A percentile compares a stretch with the other conserved stretches of the same genome.
Evolutionary conservation across 2,329 filamentous ascomycete species (phyloP).

Genomic region (Daldinia eschscholtzii): DNA sequence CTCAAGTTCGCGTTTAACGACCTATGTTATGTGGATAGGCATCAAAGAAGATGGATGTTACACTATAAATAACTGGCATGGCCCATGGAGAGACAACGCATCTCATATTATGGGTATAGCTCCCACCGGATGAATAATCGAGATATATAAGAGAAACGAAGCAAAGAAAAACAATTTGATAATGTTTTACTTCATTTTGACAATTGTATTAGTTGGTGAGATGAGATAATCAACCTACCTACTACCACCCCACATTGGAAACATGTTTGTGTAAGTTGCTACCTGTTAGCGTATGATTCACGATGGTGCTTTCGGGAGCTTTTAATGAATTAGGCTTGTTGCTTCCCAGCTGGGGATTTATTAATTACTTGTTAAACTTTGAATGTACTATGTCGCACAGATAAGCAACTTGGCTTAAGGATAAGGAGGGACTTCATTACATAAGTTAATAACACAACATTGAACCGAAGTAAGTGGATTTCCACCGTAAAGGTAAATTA

Average conservation of each 20-base stretch:
- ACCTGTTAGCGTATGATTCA: constrained; percentile 19
- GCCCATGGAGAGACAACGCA: constrained; percentile 17
- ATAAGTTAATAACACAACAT: constrained; percentile 5
- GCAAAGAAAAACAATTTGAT: constrained; percentile 7
- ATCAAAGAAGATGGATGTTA: constrained; percentile 19
- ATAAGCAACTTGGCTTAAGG: constrained; percentile 7
- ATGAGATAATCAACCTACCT: constrained; percentile 19
- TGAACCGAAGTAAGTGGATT: too few species aligned
- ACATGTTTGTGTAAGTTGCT: constrained; percentile 17
- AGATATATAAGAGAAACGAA: constrained; percentile 20
- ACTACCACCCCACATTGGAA: constrained; percentile 19
- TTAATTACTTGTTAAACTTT: constrained; percentile 11
- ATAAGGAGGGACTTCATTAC: neutral
- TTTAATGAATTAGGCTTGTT: constrained; percentile 17
- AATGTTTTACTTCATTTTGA: constrained; percentile 17
- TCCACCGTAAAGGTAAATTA: neutral
- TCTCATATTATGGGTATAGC: constrained; percentile 5
- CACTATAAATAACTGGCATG: constrained; percentile 1
- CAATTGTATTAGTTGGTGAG: constrained; percentile 11
- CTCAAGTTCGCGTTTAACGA: constrained; percentile 3
- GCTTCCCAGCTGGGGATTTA: constrained; percentile 11
- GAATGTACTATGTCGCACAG: constrained; percentile 1
- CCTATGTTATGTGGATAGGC: constrained; percentile 12
- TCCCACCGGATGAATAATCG: constrained; percentile 1
- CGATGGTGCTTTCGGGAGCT: constrained; percentile 10